A percentile compares a stretch with the other conserved stretches of the same genome.
These are phyloP conservation scores for Trametes gibbosa DNA, from an alignment of 768 basidiomycete genomes.

Conservation along the genomic window DNA sequence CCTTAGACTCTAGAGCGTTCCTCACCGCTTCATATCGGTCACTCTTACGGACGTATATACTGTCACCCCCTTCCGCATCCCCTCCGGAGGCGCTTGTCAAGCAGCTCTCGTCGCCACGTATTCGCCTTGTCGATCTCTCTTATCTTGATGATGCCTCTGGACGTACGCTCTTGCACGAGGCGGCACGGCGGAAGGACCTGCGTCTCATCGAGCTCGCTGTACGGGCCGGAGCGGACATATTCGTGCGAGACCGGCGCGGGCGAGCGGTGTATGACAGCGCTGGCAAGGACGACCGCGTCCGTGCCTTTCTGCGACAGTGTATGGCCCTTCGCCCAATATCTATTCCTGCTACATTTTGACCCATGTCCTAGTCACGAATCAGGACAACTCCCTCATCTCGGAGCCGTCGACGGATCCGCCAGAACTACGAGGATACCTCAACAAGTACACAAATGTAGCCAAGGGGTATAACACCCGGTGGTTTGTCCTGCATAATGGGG, in stretches of 20 bases:
- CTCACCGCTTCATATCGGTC: slow-evolving; percentile 74
- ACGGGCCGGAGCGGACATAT: slow-evolving; percentile 85
- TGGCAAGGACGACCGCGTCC: slow-evolving; percentile 79
- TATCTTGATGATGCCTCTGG: slow-evolving; percentile 81
- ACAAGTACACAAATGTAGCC: slow-evolving; percentile 92
- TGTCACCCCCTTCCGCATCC: slow-evolving; percentile 46
- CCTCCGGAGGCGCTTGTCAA: slow-evolving; percentile 42
- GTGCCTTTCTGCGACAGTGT: slow-evolving; percentile 85
- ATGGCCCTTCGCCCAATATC: slow-evolving; percentile 25
- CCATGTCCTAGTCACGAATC: slow-evolving; percentile 63
- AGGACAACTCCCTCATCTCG: slow-evolving; percentile 68
- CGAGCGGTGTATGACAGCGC: slow-evolving; percentile 61
- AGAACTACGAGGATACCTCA: slow-evolving; percentile 71
- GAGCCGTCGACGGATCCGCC: slow-evolving; percentile 51
- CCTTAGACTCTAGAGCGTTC: slow-evolving; percentile 70
- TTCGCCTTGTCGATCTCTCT: slow-evolving; percentile 69
- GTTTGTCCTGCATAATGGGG: slow-evolving; percentile 87
- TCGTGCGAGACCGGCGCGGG: slow-evolving; percentile 76
- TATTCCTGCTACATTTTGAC: slow-evolving; percentile 1
- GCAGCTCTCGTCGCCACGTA: slow-evolving; percentile 69
- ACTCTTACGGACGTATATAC: slow-evolving; percentile 67
- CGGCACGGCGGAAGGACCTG: slow-evolving; percentile 77
- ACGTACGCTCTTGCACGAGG: slow-evolving; percentile 80
- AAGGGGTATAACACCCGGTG: slow-evolving; percentile 87
- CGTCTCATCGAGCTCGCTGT: slow-evolving; percentile 81